These are phyloP conservation scores for Zelopaecilomyces penicillatus DNA, from an alignment of 2,329 filamentous ascomycete genomes.

Conservation along the genomic window DNA sequence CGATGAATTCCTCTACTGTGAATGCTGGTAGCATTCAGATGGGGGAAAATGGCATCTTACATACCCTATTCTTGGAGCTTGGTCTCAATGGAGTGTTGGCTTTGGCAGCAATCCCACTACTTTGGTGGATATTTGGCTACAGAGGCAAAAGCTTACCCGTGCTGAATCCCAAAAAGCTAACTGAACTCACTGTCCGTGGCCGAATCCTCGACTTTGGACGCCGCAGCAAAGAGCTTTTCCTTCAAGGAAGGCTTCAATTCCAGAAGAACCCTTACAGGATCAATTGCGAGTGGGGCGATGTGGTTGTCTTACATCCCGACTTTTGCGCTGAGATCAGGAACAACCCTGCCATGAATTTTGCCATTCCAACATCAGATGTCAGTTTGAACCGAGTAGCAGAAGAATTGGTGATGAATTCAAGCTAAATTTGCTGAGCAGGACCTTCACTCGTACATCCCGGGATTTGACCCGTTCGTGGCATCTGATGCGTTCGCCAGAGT, in stretches of 20 bases:
- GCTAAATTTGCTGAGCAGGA: not conserved
- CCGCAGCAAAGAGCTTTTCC: constrained; percentile 3
- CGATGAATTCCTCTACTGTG: not conserved
- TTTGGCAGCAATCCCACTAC: not conserved
- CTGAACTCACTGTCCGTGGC: constrained; percentile 1
- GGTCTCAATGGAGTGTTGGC: not conserved
- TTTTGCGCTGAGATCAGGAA: constrained; percentile 2
- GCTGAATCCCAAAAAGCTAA: constrained; percentile 1
- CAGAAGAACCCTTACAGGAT: not conserved
- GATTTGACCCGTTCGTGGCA: constrained; percentile 3
- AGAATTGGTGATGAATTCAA: not conserved
- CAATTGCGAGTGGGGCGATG: constrained; percentile 4
- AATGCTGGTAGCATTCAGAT: not conserved
- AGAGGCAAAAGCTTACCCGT: not conserved
- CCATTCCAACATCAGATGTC: constrained; percentile 1
- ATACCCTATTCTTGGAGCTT: not conserved
- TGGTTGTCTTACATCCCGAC: constrained; percentile 1
- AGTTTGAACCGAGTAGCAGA: not conserved
- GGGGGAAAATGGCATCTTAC: not conserved
- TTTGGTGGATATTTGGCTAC: not conserved
- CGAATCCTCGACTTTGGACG: constrained; percentile 3
- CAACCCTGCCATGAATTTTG: constrained; percentile 2
- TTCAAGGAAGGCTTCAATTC: not conserved
- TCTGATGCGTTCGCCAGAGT: constrained; percentile 1
- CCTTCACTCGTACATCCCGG: constrained; percentile 5